A percentile compares a stretch with the other conserved stretches of the same genome.
Evolutionary conservation across 768 basidiomycete genomes (phyloP).

Genomic region (Pulveroboletus sp.): DNA sequence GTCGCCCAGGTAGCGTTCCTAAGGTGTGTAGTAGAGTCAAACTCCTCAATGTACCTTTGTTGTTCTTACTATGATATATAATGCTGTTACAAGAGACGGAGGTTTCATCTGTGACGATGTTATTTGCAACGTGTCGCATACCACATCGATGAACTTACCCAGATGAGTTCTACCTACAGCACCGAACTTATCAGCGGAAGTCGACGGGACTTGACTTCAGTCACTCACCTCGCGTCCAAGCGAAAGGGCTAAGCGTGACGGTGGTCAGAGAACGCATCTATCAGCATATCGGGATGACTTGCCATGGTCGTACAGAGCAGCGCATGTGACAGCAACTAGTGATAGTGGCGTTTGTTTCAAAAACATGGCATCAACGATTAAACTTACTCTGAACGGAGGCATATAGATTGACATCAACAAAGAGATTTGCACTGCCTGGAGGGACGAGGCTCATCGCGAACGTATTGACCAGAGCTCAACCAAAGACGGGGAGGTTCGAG

Average conservation of each 20-base stretch:
- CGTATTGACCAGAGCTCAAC: slow-evolving; percentile 1
- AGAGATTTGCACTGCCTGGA: slow-evolving; percentile 1
- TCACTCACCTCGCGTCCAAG: slow-evolving; percentile 27
- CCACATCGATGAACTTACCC: slow-evolving; percentile 18
- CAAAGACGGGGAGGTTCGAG: not conserved
- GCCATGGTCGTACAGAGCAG: slow-evolving; percentile 30
- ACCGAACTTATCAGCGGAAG: not conserved
- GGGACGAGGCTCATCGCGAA: slow-evolving; percentile 24
- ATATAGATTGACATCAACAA: slow-evolving; percentile 10
- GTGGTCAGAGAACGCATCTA: not conserved
- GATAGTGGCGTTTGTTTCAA: slow-evolving; percentile 4
- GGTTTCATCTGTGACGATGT: slow-evolving; percentile 22
- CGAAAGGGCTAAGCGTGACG: slow-evolving; percentile 15
- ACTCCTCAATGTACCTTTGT: not conserved
- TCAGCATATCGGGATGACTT: not conserved
- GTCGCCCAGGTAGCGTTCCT: slow-evolving; percentile 33
- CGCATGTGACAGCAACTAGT: slow-evolving; percentile 27
- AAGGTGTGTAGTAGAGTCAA: slow-evolving; percentile 1
- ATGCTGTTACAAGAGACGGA: slow-evolving; percentile 20
- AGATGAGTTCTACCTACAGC: slow-evolving; percentile 28
- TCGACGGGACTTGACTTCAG: not conserved
- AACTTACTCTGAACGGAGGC: slow-evolving; percentile 23
- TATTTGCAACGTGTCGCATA: not conserved
- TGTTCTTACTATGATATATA: slow-evolving; percentile 26
- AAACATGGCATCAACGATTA: not conserved